phyloP scores from a whole-genome alignment of 1,139 yeast genomes.

The Sugiyamaella xylanicola region DNA sequence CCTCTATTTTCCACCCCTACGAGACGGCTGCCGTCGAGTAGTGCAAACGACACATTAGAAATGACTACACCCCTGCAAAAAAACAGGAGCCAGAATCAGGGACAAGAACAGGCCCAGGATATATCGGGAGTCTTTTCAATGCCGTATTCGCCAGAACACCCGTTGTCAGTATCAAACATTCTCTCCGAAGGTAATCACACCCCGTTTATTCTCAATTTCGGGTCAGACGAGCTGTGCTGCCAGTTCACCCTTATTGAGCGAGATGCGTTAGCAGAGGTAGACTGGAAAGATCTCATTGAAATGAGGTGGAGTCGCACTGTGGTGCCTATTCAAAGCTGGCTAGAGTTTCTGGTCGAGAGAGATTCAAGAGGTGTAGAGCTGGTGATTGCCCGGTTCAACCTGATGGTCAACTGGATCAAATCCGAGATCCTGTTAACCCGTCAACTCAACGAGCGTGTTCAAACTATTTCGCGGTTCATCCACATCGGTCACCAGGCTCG shows the following conservation, averaged over 20 bases:
- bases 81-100: not conserved
- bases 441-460: slow-evolving; percentile 58
- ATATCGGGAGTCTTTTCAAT: not conserved
- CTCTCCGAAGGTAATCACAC: slow-evolving; percentile 52
- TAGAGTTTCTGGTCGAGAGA: slow-evolving; percentile 68
- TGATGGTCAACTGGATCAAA: slow-evolving; percentile 86
- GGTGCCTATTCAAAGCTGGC: slow-evolving; percentile 81
- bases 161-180: slow-evolving; percentile 19
- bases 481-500: slow-evolving; percentile 73
- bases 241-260: slow-evolving; percentile 86
- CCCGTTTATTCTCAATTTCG: slow-evolving; percentile 76
- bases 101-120: not conserved
- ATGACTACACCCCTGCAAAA: too few relatives aligned
- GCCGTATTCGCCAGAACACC: slow-evolving; percentile 7
- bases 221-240: slow-evolving; percentile 64
- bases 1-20: not conserved
- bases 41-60: not conserved
- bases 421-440: slow-evolving; percentile 80
- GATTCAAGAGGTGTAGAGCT: slow-evolving; percentile 70
- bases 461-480: slow-evolving; percentile 74
- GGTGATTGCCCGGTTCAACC: slow-evolving; percentile 84
- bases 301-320: slow-evolving; percentile 70
- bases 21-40: not conserved
- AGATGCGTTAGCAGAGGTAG: slow-evolving; percentile 80
- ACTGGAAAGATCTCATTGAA: slow-evolving; percentile 88